Evolutionary conservation across 129 eudicot species (phyloP).

Genomic region (Silybum marianum): DNA sequence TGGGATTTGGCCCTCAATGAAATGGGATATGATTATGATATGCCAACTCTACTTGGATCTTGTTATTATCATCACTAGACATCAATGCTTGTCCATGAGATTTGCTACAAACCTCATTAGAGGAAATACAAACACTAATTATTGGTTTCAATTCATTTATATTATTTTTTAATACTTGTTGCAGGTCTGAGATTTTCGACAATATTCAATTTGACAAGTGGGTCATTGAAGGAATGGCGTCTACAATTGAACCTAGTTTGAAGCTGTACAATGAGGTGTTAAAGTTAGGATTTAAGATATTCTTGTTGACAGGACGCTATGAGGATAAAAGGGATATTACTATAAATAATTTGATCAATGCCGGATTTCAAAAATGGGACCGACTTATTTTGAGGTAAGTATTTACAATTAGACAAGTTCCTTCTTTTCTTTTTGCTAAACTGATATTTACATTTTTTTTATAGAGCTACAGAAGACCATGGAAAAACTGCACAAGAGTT

Average conservation of each 20-base stretch:
- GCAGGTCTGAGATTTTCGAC: conserved; percentile 67
- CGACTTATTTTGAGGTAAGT: conserved; percentile 76
- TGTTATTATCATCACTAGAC: not conserved
- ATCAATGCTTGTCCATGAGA: not conserved
- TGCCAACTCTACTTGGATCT: too few species aligned
- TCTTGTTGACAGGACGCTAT: conserved; percentile 77
- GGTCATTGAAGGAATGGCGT: conserved; percentile 81
- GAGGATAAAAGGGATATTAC: conserved; percentile 59
- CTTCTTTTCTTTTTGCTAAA: not conserved
- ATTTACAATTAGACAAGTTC: not conserved
- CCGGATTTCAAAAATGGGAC: conserved; percentile 80
- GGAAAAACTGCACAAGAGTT: conserved; percentile 55
- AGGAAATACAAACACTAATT: not conserved
- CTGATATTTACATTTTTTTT: not conserved
- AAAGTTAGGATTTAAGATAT: conserved; percentile 60
- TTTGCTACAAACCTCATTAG: not conserved
- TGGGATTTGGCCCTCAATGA: not conserved
- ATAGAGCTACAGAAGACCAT: conserved; percentile 68
- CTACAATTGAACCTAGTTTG: conserved; percentile 58
- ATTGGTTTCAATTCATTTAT: not conserved
- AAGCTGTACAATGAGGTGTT: conserved; percentile 72
- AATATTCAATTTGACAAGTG: conserved; percentile 65
- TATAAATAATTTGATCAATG: conserved; percentile 54
- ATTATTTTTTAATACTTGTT: not conserved
- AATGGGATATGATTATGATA: not conserved